Base-by-base conservation (phyloP, 345 rosid genomes). In the Microcos paniculata region DNA sequence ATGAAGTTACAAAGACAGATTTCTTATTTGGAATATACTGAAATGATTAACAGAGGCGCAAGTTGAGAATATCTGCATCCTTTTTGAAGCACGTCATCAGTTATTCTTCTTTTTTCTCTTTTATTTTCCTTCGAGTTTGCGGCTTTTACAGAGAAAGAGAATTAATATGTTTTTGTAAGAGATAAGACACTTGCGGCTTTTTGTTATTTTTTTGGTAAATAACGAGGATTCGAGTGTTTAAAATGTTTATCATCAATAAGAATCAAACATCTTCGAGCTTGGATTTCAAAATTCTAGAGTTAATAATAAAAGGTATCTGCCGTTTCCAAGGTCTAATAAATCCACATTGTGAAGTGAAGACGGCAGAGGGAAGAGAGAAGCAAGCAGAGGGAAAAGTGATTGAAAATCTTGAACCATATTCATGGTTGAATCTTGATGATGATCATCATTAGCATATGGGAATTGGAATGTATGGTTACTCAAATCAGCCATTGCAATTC, bases 1-100 rank as follows among this genome's bases (percentile, higher is more conserved):
- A 87, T 96, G 75, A 96, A 85, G 88, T 84, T 93, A 76, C 98
- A 93, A 78, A 87, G 97, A 65, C 94, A 93, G 85, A 75, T 89
- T 71, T 96, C 97, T 4, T 86, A 82, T 80, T 55, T 84, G 28
- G 82, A 86, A 79, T 84, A 88, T 77, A 78, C 84, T 14, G 85
- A 88, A 43, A 84, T 71, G 68, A 70, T 62, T 8, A 55, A 56
- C 46, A 52, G 40, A 33, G 78, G 71, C 18, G 52, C 78, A 0
- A 43, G 59, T 62, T 76, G 66, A 71, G 38, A 0, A 8, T 8
- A 2, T 62, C 24, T 9, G 8, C 13, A 6, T 6, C 0, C 26
- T 64, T 30, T 2, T 24, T 3, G n/a, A 26, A 0, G 15, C n/a
- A n/a, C n/a, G n/a, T n/a, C n/a, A n/a, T 10, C 8, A 0, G 5